A percentile compares a stretch with the other conserved stretches of the same genome.
Evolutionary conservation across 495 filamentous ascomycete species (phyloP).

Genomic region (Penicillium odoratum): DNA sequence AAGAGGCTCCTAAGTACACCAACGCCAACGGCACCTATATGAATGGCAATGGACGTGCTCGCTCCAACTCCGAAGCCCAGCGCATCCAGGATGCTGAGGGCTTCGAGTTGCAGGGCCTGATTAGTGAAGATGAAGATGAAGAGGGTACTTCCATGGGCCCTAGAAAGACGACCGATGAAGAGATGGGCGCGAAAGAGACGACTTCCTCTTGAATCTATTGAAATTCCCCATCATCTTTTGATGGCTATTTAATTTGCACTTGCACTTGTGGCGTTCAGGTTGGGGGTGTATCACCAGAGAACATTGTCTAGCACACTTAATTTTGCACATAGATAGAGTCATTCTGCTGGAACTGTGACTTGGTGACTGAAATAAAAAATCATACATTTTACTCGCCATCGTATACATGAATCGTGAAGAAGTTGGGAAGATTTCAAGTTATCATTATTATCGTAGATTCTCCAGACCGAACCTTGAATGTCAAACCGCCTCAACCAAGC

Average conservation of each 20-base stretch:
- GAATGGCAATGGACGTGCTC: slow-evolving; percentile 69
- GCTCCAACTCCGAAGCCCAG: slow-evolving; percentile 49
- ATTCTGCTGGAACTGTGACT: background rate
- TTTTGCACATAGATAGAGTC: slow-evolving; percentile 7
- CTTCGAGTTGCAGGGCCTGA: slow-evolving; percentile 87
- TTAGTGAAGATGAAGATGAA: slow-evolving; percentile 70
- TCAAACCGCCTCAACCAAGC: background rate
- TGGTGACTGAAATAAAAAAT: background rate
- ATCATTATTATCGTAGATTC: background rate
- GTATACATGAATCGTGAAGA: slow-evolving; percentile 10
- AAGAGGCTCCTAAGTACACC: slow-evolving; percentile 22
- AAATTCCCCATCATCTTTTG: background rate
- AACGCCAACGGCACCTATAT: slow-evolving; percentile 24
- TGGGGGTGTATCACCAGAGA: background rate
- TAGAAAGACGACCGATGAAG: slow-evolving; percentile 38
- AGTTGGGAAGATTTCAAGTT: background rate
- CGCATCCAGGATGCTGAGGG: slow-evolving; percentile 73
- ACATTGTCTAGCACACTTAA: slow-evolving; percentile 2
- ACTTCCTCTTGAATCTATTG: background rate
- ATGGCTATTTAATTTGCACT: slow-evolving; percentile 3
- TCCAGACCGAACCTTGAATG: background rate
- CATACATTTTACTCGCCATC: slow-evolving; percentile 6
- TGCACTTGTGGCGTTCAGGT: slow-evolving; percentile 5
- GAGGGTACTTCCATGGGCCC: slow-evolving; percentile 24
- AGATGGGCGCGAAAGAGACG: slow-evolving; percentile 34